A percentile compares a stretch with the other conserved stretches of the same genome.
Conservation (phyloP, 2,329 filamentous ascomycete species). For the Sordariomycetes sp. region DNA sequence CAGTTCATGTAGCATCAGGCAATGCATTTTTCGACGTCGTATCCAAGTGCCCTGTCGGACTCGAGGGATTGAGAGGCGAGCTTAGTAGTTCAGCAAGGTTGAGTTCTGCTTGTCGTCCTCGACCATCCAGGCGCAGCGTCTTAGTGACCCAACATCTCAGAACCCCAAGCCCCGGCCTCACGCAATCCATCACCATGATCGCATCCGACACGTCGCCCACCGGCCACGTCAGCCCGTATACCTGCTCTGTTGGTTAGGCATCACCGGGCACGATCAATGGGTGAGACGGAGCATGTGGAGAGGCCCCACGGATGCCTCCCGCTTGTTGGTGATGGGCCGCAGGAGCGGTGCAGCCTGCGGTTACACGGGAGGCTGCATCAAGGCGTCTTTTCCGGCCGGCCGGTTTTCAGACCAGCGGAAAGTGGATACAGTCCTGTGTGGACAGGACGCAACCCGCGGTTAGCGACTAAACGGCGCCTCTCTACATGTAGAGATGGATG, state of each 20-base stretch:
- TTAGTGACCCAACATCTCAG: no score
- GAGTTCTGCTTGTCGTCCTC: no score
- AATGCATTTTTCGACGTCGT: neutral
- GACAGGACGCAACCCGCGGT: no score
- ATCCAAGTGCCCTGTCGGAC: neutral
- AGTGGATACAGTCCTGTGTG: no score
- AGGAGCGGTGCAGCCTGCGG: neutral
- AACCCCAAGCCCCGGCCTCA: no score
- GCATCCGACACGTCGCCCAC: no score
- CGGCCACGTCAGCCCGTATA: neutral
- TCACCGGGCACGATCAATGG: neutral
- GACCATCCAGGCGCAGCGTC: no score
- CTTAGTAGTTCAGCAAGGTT: neutral
- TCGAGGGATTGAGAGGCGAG: neutral
- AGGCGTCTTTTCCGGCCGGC: no score
- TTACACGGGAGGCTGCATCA: neutral
- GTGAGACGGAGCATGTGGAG: neutral
- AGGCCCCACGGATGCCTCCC: neutral
- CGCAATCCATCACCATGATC: no score
- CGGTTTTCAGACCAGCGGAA: no score
- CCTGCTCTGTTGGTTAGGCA: neutral
- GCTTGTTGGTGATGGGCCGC: neutral
- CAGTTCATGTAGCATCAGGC: neutral
- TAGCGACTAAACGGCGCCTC: no score
- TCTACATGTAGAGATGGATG: no score